Conservation (phyloP, 2,329 filamentous ascomycete species). For the Cercospora sp. region DNA sequence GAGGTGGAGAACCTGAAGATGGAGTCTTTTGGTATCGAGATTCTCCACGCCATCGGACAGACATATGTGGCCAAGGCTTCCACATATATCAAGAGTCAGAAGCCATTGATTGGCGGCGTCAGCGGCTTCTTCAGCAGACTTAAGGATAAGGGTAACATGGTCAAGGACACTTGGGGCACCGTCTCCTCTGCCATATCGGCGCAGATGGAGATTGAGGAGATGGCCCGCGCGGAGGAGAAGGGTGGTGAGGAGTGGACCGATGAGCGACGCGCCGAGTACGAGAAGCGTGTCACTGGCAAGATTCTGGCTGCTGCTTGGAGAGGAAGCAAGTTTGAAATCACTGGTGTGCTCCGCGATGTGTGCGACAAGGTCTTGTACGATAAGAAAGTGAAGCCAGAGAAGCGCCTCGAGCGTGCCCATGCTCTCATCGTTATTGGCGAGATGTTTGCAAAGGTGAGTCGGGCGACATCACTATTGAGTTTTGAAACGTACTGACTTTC, state of each 20-base stretch:
- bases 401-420: conserved; percentile 87
- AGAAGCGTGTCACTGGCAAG: conserved; percentile 94
- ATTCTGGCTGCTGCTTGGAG: conserved; percentile 96
- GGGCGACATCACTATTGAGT: not conserved
- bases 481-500: not conserved
- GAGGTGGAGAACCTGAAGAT: conserved; percentile 99
- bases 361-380: conserved; percentile 84
- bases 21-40: conserved; percentile 96
- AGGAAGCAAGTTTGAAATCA: conserved; percentile 96
- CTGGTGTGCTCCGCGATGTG: conserved; percentile 90
- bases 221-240: conserved; percentile 92
- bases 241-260: conserved; percentile 98
- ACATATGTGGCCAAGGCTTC: conserved; percentile 88
- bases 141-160: conserved; percentile 93
- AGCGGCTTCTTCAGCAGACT: conserved; percentile 90
- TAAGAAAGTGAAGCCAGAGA: conserved; percentile 74
- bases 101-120: conserved; percentile 79
- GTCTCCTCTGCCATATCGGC: conserved; percentile 95
- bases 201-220: conserved; percentile 98
- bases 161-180: conserved; percentile 98
- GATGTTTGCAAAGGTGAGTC: conserved; percentile 77
- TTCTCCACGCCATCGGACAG: conserved; percentile 88
- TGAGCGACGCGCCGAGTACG: conserved; percentile 93
- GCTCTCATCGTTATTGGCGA: conserved; percentile 86
- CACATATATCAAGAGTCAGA: conserved; percentile 87